Percentiles rank a stretch among this genome's conserved stretches.
phyloP scores from a whole-genome alignment of 2,329 filamentous ascomycete species.

The Didymella keratinophila region DNA sequence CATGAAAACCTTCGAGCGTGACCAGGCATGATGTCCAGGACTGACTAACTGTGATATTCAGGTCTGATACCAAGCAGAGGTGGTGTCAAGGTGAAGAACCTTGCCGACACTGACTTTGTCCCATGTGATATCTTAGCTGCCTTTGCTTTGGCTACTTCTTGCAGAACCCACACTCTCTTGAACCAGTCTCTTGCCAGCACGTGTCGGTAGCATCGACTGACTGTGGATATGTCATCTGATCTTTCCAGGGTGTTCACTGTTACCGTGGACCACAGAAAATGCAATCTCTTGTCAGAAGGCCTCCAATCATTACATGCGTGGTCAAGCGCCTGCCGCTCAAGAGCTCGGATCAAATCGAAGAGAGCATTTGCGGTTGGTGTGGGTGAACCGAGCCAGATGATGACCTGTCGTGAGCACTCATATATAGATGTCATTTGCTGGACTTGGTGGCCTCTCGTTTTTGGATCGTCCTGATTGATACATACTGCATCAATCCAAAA shows the following conservation, averaged over 20 bases:
- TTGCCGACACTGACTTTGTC: conserved; percentile 17
- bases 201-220: no score
- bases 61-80: conserved; percentile 5
- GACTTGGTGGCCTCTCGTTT: conserved; percentile 38
- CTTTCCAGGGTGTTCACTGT: no score
- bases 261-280: conserved; percentile 1
- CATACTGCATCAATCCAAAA: conserved; percentile 43
- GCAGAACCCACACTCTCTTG: conserved; percentile 31
- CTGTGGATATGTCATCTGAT: no score
- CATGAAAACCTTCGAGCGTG: conserved; percentile 23
- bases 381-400: conserved; percentile 40
- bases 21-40: conserved; percentile 35
- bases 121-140: conserved; percentile 23
- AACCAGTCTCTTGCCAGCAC: conserved; percentile 34
- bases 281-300: conserved; percentile 16
- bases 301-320: conserved; percentile 20
- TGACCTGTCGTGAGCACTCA: conserved; percentile 29
- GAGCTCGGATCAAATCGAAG: conserved; percentile 13
- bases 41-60: conserved; percentile 22
- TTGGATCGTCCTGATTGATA: conserved; percentile 34
- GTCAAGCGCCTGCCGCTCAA: conserved; percentile 12
- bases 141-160: conserved; percentile 33
- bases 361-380: conserved; percentile 17
- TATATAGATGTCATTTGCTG: conserved; percentile 39
- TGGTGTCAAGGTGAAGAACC: conserved; percentile 23